These are phyloP conservation scores for Cercospora beticola DNA, from an alignment of 2,329 filamentous ascomycete genomes.

Conservation along the genomic window DNA sequence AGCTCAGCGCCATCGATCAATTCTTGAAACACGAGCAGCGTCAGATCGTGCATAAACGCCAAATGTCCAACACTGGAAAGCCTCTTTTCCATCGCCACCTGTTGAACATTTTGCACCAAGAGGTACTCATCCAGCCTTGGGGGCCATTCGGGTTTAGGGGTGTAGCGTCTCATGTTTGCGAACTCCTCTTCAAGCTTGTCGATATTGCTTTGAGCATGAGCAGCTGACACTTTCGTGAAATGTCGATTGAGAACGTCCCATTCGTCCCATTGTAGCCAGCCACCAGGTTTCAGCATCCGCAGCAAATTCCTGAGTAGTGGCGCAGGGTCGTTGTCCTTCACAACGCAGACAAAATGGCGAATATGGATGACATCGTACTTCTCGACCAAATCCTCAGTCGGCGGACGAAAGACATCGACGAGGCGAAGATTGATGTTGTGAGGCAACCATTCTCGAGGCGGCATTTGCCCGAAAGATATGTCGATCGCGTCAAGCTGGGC, in stretches of 20 bases:
- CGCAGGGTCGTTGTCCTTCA: conserved; percentile 28
- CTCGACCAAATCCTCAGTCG: conserved; percentile 20
- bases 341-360: conserved; percentile 29
- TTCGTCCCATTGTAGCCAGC: conserved; percentile 28
- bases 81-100: conserved; percentile 25
- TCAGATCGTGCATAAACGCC: conserved; percentile 26
- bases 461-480: conserved; percentile 27
- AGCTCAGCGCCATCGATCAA: conserved; percentile 26
- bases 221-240: conserved; percentile 20
- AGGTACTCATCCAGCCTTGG: conserved; percentile 25
- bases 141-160: conserved; percentile 21
- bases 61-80: conserved; percentile 22
- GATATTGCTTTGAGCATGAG: conserved; percentile 20
- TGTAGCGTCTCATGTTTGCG: conserved; percentile 23
- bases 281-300: conserved; percentile 26
- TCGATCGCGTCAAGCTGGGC: conserved; percentile 31
- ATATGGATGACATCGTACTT: conserved; percentile 33
- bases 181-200: conserved; percentile 26
- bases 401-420: conserved; percentile 23
- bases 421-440: conserved; percentile 22
- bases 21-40: conserved; percentile 26
- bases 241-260: conserved; percentile 28
- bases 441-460: conserved; percentile 22
- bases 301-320: conserved; percentile 25
- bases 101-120: conserved; percentile 21